A percentile compares a stretch with the other conserved stretches of the same genome.
phyloP scores from a whole-genome alignment of 768 basidiomycete species.

The Dendrothele bispora region DNA sequence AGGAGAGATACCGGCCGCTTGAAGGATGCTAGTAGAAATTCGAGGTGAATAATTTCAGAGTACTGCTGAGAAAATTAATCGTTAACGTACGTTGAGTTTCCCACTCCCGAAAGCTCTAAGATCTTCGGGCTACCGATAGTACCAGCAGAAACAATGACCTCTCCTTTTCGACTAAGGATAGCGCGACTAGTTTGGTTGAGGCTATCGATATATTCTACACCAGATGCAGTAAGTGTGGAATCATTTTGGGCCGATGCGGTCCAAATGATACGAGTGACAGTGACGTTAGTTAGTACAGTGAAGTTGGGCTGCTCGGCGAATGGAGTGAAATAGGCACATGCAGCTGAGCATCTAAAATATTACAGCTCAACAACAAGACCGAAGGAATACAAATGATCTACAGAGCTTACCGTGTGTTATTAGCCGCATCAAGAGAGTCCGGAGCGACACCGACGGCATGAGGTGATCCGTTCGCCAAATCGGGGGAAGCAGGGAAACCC shows the following conservation, averaged over 20 bases:
- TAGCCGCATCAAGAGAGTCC: slow-evolving; percentile 27
- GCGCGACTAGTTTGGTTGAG: slow-evolving; percentile 30
- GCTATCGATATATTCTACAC: slow-evolving; percentile 44
- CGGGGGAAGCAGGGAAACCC: slow-evolving; percentile 24
- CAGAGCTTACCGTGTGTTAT: slow-evolving; percentile 28
- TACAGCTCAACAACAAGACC: not conserved
- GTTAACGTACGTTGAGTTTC: slow-evolving; percentile 28
- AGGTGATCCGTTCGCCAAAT: slow-evolving; percentile 26
- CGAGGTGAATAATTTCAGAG: not conserved
- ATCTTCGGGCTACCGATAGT: slow-evolving; percentile 45
- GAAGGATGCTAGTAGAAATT: slow-evolving; percentile 34
- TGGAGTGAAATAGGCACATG: slow-evolving; percentile 30
- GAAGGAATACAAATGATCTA: too few relatives aligned
- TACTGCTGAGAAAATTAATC: not conserved
- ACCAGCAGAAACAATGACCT: too few relatives aligned
- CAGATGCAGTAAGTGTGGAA: slow-evolving; percentile 38
- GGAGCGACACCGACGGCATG: slow-evolving; percentile 29
- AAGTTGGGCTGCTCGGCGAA: slow-evolving; percentile 42
- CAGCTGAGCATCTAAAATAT: slow-evolving; percentile 24
- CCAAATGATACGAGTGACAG: slow-evolving; percentile 53
- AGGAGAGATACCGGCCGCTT: slow-evolving; percentile 40
- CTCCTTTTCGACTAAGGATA: too few relatives aligned
- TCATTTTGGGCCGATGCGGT: slow-evolving; percentile 19
- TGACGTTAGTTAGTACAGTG: slow-evolving; percentile 53
- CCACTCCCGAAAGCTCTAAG: slow-evolving; percentile 31